These are phyloP conservation scores for Ostreobium quekettii DNA, from an alignment of 139 green algal species.

Conservation along the genomic window DNA sequence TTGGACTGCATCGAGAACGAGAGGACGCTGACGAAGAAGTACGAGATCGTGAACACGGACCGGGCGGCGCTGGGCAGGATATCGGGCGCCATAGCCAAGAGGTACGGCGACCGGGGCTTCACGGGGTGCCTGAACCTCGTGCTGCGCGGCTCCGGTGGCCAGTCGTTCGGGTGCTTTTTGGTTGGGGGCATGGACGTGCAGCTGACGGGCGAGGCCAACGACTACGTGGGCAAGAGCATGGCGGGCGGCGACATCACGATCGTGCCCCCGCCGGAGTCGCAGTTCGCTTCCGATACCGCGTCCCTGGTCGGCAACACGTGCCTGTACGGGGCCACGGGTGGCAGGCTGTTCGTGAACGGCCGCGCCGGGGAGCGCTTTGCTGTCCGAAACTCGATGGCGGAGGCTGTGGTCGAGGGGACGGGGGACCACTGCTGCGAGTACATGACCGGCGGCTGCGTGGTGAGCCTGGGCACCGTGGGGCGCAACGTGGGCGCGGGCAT, in stretches of 20 bases:
- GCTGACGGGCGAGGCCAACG: slow-evolving; percentile 94
- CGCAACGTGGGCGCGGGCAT: slow-evolving; percentile 96
- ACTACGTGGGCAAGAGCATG: slow-evolving; percentile 99
- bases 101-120: slow-evolving; percentile 79
- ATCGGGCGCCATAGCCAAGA: slow-evolving; percentile 67
- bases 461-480: slow-evolving; percentile 68
- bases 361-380: slow-evolving; percentile 75
- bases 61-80: slow-evolving; percentile 68
- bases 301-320: slow-evolving; percentile 96
- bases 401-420: slow-evolving; percentile 90
- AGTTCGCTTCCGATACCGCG: slow-evolving; percentile 51
- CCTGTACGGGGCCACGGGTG: slow-evolving; percentile 95
- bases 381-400: slow-evolving; percentile 86
- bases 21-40: slow-evolving; percentile 32
- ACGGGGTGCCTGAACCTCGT: slow-evolving; percentile 62
- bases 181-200: slow-evolving; percentile 65
- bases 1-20: slow-evolving; percentile 35
- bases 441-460: slow-evolving; percentile 85
- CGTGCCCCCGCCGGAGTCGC: slow-evolving; percentile 56
- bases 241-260: slow-evolving; percentile 88
- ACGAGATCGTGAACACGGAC: slow-evolving; percentile 81
- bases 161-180: slow-evolving; percentile 87
- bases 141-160: slow-evolving; percentile 65
- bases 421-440: slow-evolving; percentile 99
- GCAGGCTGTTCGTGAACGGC: slow-evolving; percentile 86